phyloP scores from a whole-genome alignment of 1,284 basidiomycete species.

The Anthracocystis panici-leucophaei region DNA sequence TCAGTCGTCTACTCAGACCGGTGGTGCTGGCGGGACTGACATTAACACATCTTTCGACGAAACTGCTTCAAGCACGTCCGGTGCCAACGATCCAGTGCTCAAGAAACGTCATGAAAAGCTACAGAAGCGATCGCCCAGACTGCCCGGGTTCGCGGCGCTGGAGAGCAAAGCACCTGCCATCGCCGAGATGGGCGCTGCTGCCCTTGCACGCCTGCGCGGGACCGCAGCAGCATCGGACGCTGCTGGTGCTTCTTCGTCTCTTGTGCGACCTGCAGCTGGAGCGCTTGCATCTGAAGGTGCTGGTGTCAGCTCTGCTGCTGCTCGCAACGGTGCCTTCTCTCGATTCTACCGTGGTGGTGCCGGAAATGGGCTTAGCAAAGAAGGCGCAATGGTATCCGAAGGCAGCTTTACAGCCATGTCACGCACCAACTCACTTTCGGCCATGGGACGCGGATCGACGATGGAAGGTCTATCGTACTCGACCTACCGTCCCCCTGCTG shows the following conservation, averaged over 20 bases:
- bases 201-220: neutral
- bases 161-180: neutral
- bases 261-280: no score
- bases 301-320: neutral
- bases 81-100: slow-evolving; percentile 11
- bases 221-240: slow-evolving; percentile 9
- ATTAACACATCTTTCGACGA: neutral
- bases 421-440: no score
- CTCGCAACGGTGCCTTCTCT: no score
- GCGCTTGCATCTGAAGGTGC: neutral
- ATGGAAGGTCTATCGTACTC: neutral
- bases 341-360: no score
- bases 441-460: no score
- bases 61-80: neutral
- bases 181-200: slow-evolving; percentile 6
- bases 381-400: slow-evolving; percentile 1
- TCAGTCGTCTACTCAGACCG: neutral
- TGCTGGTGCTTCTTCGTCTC: neutral
- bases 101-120: slow-evolving; percentile 21
- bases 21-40: neutral
- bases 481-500: neutral
- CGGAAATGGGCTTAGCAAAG: neutral
- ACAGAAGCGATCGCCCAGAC: slow-evolving; percentile 5
- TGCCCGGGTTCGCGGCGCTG: neutral
- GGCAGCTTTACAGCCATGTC: neutral